Base-by-base conservation (phyloP, 2,329 filamentous ascomycete species). In the Verticillium isaacii region DNA sequence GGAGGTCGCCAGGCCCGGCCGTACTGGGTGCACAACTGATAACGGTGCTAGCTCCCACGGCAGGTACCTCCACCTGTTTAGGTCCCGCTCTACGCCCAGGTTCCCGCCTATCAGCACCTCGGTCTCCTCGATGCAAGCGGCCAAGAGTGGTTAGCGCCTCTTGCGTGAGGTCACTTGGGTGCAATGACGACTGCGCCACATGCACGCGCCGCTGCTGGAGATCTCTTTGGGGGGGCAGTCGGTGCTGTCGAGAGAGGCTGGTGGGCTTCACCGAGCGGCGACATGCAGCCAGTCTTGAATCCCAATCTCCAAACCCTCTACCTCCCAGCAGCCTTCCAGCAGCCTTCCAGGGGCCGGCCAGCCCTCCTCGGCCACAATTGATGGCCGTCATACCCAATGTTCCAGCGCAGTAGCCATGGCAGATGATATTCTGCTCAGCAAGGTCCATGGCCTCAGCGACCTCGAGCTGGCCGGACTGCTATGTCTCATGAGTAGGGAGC, bases 381-480 rank as follows among this genome's bases (percentile, higher is more conserved):
- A 12, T 19, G 5, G 45, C 19, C 45, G 6, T 52, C 8, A 29
- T 23, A 23, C n/a, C 5, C 19, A 19, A 52, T 52, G 45, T 52
- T 19, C n/a, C 23, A n/a, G 5, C 17, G 11, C 3, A 5, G 17
- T 12, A 52, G 45, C n/a, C 72, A 90, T 90, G 88, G 86, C 84
- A 74, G 80, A 85, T 77, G 80, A 84, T 70, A 75, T 77, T 61
- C 80, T 93, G 65, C 78, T 89, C 64, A 80, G 85, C 65, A 89
- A 89, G 74, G 85, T 96, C 68, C 90, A 93, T 71, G 84, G 86
- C 67, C 82, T 98, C 65, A 91, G 89, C 70, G 93, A 97, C 77
- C 82, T 97, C 50, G 93, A 97, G 77, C 85, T 98, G 63, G 95
- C 94, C 29, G 79, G 90, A 15, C 82, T 98, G 50, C 85, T 97